phyloP scores from a whole-genome alignment of 345 rosid genomes.

The Salix exigua region DNA sequence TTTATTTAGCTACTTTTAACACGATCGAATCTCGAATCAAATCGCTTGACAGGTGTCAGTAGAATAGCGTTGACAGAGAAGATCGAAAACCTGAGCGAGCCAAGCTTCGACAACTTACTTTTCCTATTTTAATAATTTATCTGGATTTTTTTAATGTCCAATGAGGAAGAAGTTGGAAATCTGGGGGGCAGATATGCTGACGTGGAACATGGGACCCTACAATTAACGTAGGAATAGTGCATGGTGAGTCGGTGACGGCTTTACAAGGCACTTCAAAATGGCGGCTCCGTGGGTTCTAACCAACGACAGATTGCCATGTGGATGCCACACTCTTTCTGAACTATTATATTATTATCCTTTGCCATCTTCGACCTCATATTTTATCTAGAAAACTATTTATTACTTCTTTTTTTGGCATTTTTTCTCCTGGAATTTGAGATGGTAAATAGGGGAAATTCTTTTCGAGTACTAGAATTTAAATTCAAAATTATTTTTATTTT shows the following conservation, averaged over 20 bases:
- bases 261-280: not conserved
- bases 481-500: too few relatives aligned
- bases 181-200: not conserved
- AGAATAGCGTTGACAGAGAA: too few relatives aligned
- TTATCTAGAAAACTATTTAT: not conserved
- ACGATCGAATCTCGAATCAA: too few relatives aligned
- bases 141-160: not conserved
- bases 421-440: too few relatives aligned
- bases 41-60: too few relatives aligned
- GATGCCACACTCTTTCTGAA: not conserved
- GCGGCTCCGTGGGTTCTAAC: conserved; percentile 9
- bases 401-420: not conserved
- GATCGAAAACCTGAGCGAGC: too few relatives aligned
- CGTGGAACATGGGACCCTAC: conserved; percentile 1
- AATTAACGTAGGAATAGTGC: not conserved
- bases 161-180: not conserved
- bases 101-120: not conserved
- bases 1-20: too few relatives aligned
- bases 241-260: not conserved
- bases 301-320: not conserved
- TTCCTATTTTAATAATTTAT: too few relatives aligned
- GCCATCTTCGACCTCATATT: not conserved
- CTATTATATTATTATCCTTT: not conserved
- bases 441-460: too few relatives aligned
- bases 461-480: too few relatives aligned